phyloP scores from a whole-genome alignment of 2,329 filamentous ascomycete species.

The Aspergillus fumigatiaffinis region DNA sequence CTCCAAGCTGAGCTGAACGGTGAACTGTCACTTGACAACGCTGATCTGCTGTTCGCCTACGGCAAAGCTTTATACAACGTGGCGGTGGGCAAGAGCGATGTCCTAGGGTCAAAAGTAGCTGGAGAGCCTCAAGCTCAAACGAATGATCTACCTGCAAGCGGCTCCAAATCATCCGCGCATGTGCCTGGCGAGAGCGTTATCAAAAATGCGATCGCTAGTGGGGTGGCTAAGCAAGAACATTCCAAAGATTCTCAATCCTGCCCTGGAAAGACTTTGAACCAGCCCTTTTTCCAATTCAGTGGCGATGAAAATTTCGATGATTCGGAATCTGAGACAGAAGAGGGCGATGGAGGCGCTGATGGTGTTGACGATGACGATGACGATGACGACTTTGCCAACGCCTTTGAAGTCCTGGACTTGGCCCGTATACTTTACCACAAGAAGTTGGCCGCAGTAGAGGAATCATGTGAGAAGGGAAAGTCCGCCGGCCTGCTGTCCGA shows the following conservation, averaged over 20 bases:
- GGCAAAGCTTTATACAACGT: conserved; percentile 92
- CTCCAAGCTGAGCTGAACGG: conserved; percentile 89
- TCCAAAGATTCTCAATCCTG: conserved; percentile 13
- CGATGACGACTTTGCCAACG: conserved; percentile 62
- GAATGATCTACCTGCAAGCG: conserved; percentile 43
- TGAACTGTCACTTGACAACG: conserved; percentile 85
- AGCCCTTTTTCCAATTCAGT: conserved; percentile 84
- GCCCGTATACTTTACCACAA: conserved; percentile 57
- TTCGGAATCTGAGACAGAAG: conserved; percentile 58
- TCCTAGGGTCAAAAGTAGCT: conserved; percentile 77
- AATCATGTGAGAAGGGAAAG: conserved; percentile 48
- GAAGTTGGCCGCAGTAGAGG: conserved; percentile 50
- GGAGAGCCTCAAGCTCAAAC: conserved; percentile 54
- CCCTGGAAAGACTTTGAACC: conserved; percentile 20
- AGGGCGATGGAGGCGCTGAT: conserved; percentile 40
- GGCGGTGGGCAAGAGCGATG: conserved; percentile 89
- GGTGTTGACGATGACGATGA: conserved; percentile 60
- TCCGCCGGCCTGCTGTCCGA: conserved; percentile 38
- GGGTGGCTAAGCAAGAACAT: conserved; percentile 13
- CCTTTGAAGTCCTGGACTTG: conserved; percentile 61
- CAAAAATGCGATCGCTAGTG: conserved; percentile 23
- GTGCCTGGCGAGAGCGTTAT: conserved; percentile 20
- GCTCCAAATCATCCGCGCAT: conserved; percentile 26
- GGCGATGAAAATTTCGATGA: conserved; percentile 92
- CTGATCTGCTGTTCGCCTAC: conserved; percentile 90